phyloP scores from a whole-genome alignment of 768 basidiomycete genomes.

The Crucibulum laeve region DNA sequence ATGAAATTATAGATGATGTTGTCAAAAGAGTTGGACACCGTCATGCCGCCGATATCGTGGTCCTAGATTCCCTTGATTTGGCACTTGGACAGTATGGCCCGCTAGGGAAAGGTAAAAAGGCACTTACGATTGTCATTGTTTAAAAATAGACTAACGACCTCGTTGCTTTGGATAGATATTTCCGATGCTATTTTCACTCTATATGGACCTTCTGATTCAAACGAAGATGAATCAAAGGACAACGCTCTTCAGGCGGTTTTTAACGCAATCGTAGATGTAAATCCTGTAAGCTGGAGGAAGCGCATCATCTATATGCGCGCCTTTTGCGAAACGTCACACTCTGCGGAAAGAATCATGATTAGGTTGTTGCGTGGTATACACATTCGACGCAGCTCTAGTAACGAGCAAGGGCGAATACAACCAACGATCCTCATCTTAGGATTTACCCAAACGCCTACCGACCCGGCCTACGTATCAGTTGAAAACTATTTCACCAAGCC shows the following conservation, averaged over 20 bases:
- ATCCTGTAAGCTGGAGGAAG: too few relatives aligned
- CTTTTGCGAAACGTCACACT: constrained; percentile 4
- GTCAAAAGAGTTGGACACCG: constrained; percentile 4
- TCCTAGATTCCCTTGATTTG: constrained; percentile 12
- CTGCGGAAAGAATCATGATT: constrained; percentile 4
- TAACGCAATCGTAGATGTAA: too few relatives aligned
- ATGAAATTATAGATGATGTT: constrained; percentile 7
- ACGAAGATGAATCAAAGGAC: too few relatives aligned
- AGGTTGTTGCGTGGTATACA: constrained; percentile 4
- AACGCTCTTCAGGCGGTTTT: too few relatives aligned
- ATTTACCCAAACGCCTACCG: neutral
- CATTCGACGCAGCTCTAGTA: neutral
- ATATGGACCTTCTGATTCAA: too few relatives aligned
- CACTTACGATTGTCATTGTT: too few relatives aligned
- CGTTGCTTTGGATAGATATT: too few relatives aligned
- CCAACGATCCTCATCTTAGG: neutral
- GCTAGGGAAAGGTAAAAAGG: neutral
- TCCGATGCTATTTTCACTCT: too few relatives aligned
- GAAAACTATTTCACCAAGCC: neutral
- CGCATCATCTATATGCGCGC: constrained; percentile 8
- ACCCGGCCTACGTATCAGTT: neutral
- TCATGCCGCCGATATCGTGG: constrained; percentile 8
- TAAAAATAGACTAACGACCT: too few relatives aligned
- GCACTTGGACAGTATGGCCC: constrained; percentile 5
- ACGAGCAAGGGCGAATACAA: neutral